Conservation (phyloP, 75 land plant genomes). For the Pinus albicaulis region DNA sequence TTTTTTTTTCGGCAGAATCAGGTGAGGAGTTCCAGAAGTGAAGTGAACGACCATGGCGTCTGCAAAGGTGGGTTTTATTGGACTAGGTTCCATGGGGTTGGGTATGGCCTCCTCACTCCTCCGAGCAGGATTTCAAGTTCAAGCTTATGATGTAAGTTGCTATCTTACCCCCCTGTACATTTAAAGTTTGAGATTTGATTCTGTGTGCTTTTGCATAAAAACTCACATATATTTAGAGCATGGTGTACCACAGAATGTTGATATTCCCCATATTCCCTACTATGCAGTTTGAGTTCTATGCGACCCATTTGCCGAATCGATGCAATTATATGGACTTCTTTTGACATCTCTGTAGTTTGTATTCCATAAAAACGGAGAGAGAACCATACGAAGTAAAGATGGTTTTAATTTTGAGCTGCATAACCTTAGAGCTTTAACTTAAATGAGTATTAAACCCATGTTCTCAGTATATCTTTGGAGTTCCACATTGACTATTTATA, state of each 20-base stretch:
- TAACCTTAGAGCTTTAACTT: no score
- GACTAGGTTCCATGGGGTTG: conserved; percentile 58
- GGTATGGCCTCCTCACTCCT: conserved; percentile 64
- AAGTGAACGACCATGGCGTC: conserved; percentile 8
- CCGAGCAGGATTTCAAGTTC: conserved; percentile 51
- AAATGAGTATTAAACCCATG: no score
- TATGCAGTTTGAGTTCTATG: not conserved
- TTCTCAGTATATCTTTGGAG: no score
- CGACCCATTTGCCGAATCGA: not conserved
- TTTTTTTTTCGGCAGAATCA: no score
- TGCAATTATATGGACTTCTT: not conserved
- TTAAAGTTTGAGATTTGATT: not conserved
- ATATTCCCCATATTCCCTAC: not conserved
- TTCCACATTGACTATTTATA: no score
- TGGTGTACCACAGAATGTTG: not conserved
- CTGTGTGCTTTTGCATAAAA: not conserved
- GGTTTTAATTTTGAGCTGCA: no score
- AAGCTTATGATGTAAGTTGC: conserved; percentile 56
- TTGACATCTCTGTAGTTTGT: no score
- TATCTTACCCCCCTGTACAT: not conserved
- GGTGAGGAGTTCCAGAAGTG: no score
- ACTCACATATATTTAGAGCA: not conserved
- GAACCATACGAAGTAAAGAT: no score
- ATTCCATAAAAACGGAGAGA: no score
- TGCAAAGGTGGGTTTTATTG: conserved; percentile 60